Conservation (phyloP, 139 green algal genomes). For the Closterium sp. region DNA sequence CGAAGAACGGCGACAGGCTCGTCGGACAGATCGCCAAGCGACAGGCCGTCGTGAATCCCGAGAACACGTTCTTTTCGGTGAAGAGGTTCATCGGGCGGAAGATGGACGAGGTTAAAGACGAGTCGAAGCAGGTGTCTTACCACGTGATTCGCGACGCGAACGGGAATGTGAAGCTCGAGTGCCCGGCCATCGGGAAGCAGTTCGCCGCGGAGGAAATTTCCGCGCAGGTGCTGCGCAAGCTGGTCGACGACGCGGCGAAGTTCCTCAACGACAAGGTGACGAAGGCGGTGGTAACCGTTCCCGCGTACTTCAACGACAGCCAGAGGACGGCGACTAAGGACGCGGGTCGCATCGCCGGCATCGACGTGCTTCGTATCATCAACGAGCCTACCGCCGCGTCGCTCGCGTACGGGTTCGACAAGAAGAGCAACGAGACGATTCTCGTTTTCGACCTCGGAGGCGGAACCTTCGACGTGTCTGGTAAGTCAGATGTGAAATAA, state of each 20-base stretch:
- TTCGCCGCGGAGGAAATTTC: constrained; percentile 98
- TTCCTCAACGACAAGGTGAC: constrained; percentile 79
- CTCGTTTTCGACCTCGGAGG: constrained; percentile 99
- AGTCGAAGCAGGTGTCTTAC: constrained; percentile 94
- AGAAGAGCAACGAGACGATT: constrained; percentile 98
- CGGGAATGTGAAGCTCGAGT: constrained; percentile 96
- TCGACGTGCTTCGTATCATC: constrained; percentile 99
- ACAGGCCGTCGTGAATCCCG: constrained; percentile 96
- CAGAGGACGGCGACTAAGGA: constrained; percentile 94
- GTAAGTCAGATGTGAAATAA: neutral
- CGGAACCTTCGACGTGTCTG: constrained; percentile 98
- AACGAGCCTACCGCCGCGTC: constrained; percentile 99
- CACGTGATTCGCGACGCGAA: constrained; percentile 66
- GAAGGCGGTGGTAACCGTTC: constrained; percentile 98
- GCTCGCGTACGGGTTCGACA: constrained; percentile 96
- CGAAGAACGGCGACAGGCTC: constrained; percentile 78
- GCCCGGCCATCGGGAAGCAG: constrained; percentile 83
- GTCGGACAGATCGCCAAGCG: constrained; percentile 99
- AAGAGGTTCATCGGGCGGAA: constrained; percentile 97
- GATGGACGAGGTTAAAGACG: constrained; percentile 85
- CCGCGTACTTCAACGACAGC: constrained; percentile 99
- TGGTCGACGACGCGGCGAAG: constrained; percentile 75
- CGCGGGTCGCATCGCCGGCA: constrained; percentile 88
- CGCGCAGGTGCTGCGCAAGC: constrained; percentile 72
- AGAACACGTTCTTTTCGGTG: constrained; percentile 99